Conservation (phyloP, 192 early-diverging fungal genomes). For the Polychytrium aggregatum region DNA sequence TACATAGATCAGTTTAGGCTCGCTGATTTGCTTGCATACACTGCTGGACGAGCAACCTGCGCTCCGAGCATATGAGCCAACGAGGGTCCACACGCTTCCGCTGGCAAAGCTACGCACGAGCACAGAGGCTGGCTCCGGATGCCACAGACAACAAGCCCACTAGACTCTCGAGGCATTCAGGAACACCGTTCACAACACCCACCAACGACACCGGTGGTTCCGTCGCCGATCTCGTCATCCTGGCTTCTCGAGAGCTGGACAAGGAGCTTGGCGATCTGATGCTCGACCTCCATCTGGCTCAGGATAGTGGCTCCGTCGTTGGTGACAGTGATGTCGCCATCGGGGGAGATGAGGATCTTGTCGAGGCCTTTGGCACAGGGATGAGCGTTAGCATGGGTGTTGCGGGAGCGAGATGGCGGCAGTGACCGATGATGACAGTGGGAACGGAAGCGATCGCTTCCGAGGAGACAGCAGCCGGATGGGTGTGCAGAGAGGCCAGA, state of each 20-base stretch:
- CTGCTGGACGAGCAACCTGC: too few species aligned
- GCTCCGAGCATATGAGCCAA: too few species aligned
- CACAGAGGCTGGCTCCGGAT: too few species aligned
- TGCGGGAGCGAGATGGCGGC: too few species aligned
- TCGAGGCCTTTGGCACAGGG: constrained; percentile 61
- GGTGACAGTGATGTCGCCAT: constrained; percentile 98
- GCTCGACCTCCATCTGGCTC: constrained; percentile 94
- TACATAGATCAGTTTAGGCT: neutral
- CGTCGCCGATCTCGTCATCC: constrained; percentile 99
- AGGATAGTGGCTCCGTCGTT: constrained; percentile 99
- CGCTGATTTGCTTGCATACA: neutral
- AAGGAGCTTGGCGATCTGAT: constrained; percentile 96
- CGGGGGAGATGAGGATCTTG: constrained; percentile 98
- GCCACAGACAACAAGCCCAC: too few species aligned
- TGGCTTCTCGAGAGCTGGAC: constrained; percentile 96
- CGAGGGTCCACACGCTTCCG: too few species aligned
- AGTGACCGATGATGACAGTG: too few species aligned
- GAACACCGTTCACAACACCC: constrained; percentile 17
- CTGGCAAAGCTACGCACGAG: too few species aligned
- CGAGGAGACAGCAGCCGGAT: too few species aligned
- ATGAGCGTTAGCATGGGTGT: too few species aligned
- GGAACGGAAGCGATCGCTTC: too few species aligned
- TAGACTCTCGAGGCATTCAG: neutral
- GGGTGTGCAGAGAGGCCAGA: too few species aligned
- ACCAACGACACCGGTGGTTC: constrained; percentile 98